Percentiles rank a stretch among this genome's conserved stretches.
Evolutionary conservation across 495 filamentous ascomycete genomes (phyloP).

Genomic region (Daldinia caldariorum): DNA sequence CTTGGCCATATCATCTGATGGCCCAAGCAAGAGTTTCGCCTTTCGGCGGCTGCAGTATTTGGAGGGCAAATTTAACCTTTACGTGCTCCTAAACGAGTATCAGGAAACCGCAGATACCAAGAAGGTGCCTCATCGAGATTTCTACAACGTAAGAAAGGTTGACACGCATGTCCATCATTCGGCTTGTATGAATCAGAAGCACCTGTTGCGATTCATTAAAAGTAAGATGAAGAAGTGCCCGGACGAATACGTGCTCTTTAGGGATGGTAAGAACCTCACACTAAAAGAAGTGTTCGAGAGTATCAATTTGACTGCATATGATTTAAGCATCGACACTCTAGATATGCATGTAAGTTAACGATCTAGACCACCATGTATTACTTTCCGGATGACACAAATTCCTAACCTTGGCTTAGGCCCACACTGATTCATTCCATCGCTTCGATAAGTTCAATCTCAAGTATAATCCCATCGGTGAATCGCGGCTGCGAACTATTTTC

Average conservation of each 20-base stretch:
- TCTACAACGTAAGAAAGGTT: conserved; percentile 98
- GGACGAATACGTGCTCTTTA: conserved; percentile 90
- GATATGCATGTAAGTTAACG: conserved; percentile 86
- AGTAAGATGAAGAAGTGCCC: conserved; percentile 99
- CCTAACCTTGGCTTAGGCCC: conserved; percentile 66
- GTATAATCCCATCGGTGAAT: conserved; percentile 97
- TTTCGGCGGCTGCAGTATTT: conserved; percentile 93
- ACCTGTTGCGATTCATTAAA: conserved; percentile 97
- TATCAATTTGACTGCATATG: conserved; percentile 96
- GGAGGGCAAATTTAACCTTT: conserved; percentile 95
- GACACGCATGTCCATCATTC: conserved; percentile 99
- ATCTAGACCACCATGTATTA: neutral
- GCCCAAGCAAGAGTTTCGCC: conserved; percentile 95
- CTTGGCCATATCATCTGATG: conserved; percentile 86
- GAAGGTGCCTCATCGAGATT: conserved; percentile 94
- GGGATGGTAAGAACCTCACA: conserved; percentile 93
- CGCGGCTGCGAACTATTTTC: conserved; percentile 93
- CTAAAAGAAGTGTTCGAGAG: conserved; percentile 94
- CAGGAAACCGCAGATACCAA: conserved; percentile 98
- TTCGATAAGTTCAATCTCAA: conserved; percentile 99
- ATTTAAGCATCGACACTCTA: conserved; percentile 96
- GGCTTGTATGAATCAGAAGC: conserved; percentile 99
- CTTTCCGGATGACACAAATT: neutral
- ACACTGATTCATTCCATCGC: conserved; percentile 97
- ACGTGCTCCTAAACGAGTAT: conserved; percentile 91